These are phyloP conservation scores for Earliella scabrosa DNA, from an alignment of 1,284 basidiomycete species.

Conservation along the genomic window DNA sequence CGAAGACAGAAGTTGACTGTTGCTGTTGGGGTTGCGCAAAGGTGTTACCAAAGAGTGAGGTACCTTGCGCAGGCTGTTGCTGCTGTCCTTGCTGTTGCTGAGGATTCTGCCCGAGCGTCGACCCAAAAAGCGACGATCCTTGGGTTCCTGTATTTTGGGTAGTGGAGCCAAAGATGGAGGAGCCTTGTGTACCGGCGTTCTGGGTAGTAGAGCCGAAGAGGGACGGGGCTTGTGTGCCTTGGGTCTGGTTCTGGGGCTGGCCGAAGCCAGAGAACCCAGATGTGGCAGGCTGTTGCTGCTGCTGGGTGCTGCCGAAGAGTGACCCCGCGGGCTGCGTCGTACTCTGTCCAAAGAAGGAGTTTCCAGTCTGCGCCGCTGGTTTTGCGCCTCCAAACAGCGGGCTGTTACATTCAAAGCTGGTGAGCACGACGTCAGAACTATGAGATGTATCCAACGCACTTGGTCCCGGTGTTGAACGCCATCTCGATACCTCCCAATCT, in stretches of 20 bases:
- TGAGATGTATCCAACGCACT: too few species aligned
- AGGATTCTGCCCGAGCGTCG: slow-evolving; percentile 31
- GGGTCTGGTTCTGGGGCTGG: slow-evolving; percentile 3
- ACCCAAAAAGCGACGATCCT: slow-evolving; percentile 32
- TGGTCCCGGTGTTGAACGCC: too few species aligned
- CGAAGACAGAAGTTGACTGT: background rate
- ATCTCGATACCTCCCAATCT: too few species aligned
- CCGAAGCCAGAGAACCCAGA: slow-evolving; percentile 38
- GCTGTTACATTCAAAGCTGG: slow-evolving; percentile 22
- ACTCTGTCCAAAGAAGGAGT: slow-evolving; percentile 40
- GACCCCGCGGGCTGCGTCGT: slow-evolving; percentile 17
- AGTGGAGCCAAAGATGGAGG: slow-evolving; percentile 9
- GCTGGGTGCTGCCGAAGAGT: slow-evolving; percentile 32
- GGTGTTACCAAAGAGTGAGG: slow-evolving; percentile 39
- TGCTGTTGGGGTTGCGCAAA: slow-evolving; percentile 32
- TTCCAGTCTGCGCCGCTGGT: slow-evolving; percentile 28
- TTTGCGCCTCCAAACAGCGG: slow-evolving; percentile 46
- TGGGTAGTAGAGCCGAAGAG: slow-evolving; percentile 9
- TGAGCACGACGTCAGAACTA: background rate
- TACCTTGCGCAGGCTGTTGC: slow-evolving; percentile 29
- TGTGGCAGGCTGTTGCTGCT: slow-evolving; percentile 29
- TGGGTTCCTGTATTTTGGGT: slow-evolving; percentile 12
- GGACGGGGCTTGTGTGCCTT: background rate
- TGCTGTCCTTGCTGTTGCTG: slow-evolving; percentile 40
- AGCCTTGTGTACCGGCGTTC: background rate